These are phyloP conservation scores for Blastomyces gilchristii DNA, from an alignment of 2,329 filamentous ascomycete species.

Conservation along the genomic window DNA sequence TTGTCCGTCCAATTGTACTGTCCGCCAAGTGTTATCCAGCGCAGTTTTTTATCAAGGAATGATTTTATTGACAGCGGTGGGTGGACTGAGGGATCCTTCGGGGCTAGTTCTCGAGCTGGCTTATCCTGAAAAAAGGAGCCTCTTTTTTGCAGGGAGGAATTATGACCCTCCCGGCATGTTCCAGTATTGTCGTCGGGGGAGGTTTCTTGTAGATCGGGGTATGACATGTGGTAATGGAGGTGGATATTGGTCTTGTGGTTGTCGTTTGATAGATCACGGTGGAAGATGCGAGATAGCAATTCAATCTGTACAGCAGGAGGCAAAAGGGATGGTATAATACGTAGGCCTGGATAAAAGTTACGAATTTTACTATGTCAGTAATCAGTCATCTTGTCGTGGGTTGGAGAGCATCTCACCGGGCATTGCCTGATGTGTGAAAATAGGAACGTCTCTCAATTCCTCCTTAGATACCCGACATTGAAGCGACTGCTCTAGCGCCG, in stretches of 20 bases:
- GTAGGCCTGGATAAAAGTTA: constrained; percentile 52
- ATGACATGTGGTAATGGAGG: constrained; percentile 63
- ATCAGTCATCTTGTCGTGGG: not conserved
- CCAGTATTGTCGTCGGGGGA: not conserved
- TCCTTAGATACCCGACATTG: constrained; percentile 9
- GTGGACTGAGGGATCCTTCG: constrained; percentile 65
- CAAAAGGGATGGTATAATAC: constrained; percentile 65
- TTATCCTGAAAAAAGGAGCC: constrained; percentile 47
- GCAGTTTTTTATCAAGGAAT: constrained; percentile 67
- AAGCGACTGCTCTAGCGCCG: constrained; percentile 27
- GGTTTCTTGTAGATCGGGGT: constrained; percentile 33
- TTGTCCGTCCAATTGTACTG: constrained; percentile 96
- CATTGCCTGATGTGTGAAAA: constrained; percentile 28
- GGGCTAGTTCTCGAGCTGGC: constrained; percentile 30
- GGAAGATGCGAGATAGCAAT: constrained; percentile 64
- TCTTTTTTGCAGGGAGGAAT: constrained; percentile 25
- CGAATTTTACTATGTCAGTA: not conserved
- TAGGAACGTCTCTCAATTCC: constrained; percentile 23
- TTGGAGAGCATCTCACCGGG: constrained; percentile 26
- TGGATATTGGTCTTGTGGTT: constrained; percentile 83
- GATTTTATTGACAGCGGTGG: constrained; percentile 59
- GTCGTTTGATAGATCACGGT: constrained; percentile 63
- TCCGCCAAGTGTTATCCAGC: constrained; percentile 89
- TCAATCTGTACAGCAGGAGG: constrained; percentile 57
- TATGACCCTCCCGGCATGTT: not conserved